Percentiles rank a stretch among this genome's conserved stretches.
Evolutionary conservation across 345 rosid species (phyloP).

Genomic region (Boechera stricta): DNA sequence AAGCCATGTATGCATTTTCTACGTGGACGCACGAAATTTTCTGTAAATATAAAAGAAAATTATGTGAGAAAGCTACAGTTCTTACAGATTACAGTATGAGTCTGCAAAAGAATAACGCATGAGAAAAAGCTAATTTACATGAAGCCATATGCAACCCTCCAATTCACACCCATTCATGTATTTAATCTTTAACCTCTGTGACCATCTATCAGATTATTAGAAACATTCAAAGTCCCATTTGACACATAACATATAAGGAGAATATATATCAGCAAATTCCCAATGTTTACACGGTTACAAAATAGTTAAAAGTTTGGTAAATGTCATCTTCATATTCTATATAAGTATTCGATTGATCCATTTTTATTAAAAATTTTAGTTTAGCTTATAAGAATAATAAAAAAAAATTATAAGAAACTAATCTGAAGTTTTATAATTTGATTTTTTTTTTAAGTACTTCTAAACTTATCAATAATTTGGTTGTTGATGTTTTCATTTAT

Average conservation of each 20-base stretch:
- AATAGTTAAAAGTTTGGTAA: not conserved
- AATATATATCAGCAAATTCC: slow-evolving; percentile 6
- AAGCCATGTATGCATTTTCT: slow-evolving; percentile 28
- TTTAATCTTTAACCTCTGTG: slow-evolving; percentile 30
- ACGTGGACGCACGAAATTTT: slow-evolving; percentile 29
- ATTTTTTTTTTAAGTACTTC: too few species aligned
- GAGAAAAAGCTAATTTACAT: slow-evolving; percentile 27
- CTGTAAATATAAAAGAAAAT: slow-evolving; percentile 5
- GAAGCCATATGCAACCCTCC: slow-evolving; percentile 41
- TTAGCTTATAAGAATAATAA: too few species aligned
- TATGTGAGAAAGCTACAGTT: slow-evolving; percentile 11
- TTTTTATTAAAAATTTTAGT: too few species aligned
- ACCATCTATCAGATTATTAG: slow-evolving; percentile 18
- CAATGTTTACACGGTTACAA: not conserved
- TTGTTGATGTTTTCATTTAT: too few species aligned
- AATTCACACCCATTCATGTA: slow-evolving; percentile 16
- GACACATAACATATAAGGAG: not conserved
- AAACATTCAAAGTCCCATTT: slow-evolving; percentile 26
- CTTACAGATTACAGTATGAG: slow-evolving; percentile 8
- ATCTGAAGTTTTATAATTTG: not conserved
- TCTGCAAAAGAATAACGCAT: slow-evolving; percentile 39
- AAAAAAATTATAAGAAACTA: not conserved
- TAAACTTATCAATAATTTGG: too few species aligned
- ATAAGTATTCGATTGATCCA: too few species aligned
- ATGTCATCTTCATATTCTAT: not conserved